Base-by-base conservation (phyloP, 139 green algal species). In the Ulvella scutata region DNA sequence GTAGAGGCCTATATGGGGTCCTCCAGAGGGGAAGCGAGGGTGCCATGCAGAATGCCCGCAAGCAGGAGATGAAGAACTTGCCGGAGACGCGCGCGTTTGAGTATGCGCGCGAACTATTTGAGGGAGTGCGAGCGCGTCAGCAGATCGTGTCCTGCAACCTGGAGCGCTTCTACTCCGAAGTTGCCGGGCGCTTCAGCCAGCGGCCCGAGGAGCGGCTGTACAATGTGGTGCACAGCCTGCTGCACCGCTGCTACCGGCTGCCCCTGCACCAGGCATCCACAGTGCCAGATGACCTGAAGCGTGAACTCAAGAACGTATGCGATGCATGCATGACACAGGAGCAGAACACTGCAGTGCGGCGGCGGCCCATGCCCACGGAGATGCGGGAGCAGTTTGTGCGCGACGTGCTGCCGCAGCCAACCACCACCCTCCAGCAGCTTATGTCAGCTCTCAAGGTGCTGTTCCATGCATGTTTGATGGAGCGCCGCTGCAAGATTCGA, bases 161-260 rank as follows among this genome's bases (percentile, higher is more conserved):
- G 7, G 61, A 75, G 37, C 59, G 34, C 74, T 40, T 38, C 76
- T 17, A 43, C 51, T 37, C 6, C 31, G 88, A 95, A 74, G 82
- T 96, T 29, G 87, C 86, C 72, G 79, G 51, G 29, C 82, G 80
- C 26, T 98, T 99, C 74, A 83, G 88, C 35, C 85, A 88, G 0
- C 85, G 87, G 37, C 88, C 94, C 0, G 89, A 97, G 82, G 95
- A 99, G 87, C 78, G 95, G 2, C 84, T 99, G 78, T 82, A 98
- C 43, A 86, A 88, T 3, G 93, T 99, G 21, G 88, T 98, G 26
- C 85, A 94, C 67, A 91, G 92, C 10, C 86, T 99, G 78, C 88
- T 97, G 80, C 88, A 94, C 44, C 85, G 93, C 43, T 98, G 90
- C 74, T 96, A 94, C 85, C 75, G 83, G 77, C 75, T 87, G 37